Evolutionary conservation across 225 moss, liverwort and hornwort genomes (phyloP).

Genomic region (Takakia lepidozioides): DNA sequence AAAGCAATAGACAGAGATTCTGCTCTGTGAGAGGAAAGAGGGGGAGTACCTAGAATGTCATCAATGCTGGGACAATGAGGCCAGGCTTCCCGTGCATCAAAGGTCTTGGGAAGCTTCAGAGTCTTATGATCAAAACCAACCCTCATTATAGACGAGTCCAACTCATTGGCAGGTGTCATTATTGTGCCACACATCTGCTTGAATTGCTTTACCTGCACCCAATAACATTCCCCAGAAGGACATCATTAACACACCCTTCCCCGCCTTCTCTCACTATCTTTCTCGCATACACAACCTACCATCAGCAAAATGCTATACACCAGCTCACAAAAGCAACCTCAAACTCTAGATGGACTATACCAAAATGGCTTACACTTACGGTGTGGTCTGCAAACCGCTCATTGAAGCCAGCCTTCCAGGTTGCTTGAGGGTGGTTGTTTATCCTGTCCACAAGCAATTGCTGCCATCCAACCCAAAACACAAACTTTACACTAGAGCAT

Average conservation of each 20-base stretch:
- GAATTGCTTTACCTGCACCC: constrained; percentile 66
- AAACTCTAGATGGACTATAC: too few relatives aligned
- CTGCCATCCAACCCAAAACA: constrained; percentile 44
- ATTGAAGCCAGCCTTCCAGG: constrained; percentile 84
- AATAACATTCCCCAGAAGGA: too few relatives aligned
- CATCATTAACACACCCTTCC: too few relatives aligned
- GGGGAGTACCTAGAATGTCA: constrained; percentile 43
- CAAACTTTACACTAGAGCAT: too few relatives aligned
- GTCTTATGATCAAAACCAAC: constrained; percentile 29
- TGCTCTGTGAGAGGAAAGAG: neutral
- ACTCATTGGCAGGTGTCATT: constrained; percentile 37
- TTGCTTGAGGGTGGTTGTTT: constrained; percentile 55
- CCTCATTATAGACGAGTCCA: constrained; percentile 47
- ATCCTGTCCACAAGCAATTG: constrained; percentile 66
- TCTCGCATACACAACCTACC: too few relatives aligned
- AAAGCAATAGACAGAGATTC: neutral
- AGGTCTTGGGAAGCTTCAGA: constrained; percentile 44
- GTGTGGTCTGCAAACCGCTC: constrained; percentile 53
- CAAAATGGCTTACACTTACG: constrained; percentile 16
- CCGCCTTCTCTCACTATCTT: too few relatives aligned
- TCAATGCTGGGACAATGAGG: constrained; percentile 61
- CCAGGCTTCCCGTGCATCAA: constrained; percentile 78
- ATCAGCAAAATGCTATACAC: too few relatives aligned
- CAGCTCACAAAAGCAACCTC: too few relatives aligned
- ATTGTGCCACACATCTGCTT: constrained; percentile 81